Evolutionary conservation across 2,329 filamentous ascomycete genomes (phyloP).

Genomic region (Ophiostoma tasmaniense): DNA sequence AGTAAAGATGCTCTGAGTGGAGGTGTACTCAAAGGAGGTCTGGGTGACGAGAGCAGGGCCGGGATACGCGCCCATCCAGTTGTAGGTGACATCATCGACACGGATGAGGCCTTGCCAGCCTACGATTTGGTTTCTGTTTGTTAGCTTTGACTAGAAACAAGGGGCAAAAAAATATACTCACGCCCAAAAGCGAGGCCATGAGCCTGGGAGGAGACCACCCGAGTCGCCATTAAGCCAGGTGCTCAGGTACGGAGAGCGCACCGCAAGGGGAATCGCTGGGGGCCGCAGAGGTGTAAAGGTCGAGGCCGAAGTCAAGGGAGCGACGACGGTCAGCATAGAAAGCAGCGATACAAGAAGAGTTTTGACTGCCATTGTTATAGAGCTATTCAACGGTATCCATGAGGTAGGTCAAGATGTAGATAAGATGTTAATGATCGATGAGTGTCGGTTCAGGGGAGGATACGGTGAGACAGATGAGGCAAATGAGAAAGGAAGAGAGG

Average conservation of each 20-base stretch:
- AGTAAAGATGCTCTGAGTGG: conserved; percentile 61
- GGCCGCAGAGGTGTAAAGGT: conserved; percentile 27
- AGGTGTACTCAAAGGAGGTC: conserved; percentile 58
- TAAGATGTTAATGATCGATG: background rate
- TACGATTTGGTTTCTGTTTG: conserved; percentile 41
- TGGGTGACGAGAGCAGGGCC: conserved; percentile 48
- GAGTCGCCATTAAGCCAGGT: conserved; percentile 57
- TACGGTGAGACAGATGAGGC: background rate
- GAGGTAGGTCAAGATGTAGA: background rate
- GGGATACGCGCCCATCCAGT: conserved; percentile 56
- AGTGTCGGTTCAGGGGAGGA: background rate
- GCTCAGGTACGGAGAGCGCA: conserved; percentile 66
- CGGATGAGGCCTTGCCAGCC: conserved; percentile 63
- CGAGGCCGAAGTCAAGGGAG: conserved; percentile 14
- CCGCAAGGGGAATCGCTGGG: conserved; percentile 51
- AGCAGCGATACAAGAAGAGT: conserved; percentile 6
- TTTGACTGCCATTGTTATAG: conserved; percentile 10
- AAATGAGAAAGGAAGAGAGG: background rate
- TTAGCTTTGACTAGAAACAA: background rate
- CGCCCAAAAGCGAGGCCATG: conserved; percentile 64
- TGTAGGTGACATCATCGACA: conserved; percentile 56
- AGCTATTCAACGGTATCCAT: conserved; percentile 1
- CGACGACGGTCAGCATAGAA: background rate
- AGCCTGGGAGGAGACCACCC: conserved; percentile 57
- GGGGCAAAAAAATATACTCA: conserved; percentile 32